phyloP scores from a whole-genome alignment of 2,329 filamentous ascomycete genomes.

The Dactylonectria estremocensis region DNA sequence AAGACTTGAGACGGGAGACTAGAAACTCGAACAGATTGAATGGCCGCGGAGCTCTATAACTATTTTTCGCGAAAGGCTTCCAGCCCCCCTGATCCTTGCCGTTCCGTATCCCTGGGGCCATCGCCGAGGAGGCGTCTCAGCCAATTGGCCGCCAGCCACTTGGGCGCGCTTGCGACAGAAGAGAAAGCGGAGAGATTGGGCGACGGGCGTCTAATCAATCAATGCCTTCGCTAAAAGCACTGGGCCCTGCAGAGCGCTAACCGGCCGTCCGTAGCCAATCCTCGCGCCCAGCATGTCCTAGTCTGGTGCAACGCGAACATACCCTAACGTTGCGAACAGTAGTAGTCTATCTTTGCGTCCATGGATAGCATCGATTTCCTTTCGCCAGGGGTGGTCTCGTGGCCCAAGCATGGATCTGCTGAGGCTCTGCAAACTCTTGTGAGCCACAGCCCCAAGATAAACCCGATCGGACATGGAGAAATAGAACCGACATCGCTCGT shows the following conservation, averaged over 20 bases:
- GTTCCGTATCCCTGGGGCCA: slow-evolving; percentile 27
- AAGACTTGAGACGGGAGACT: slow-evolving; percentile 20
- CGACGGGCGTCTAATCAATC: slow-evolving; percentile 37
- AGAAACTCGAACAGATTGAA: slow-evolving; percentile 13
- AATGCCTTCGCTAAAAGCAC: slow-evolving; percentile 1
- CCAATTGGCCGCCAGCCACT: slow-evolving; percentile 39
- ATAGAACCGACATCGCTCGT: slow-evolving; percentile 11
- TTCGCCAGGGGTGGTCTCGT: background rate
- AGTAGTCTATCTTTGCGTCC: background rate
- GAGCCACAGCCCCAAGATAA: slow-evolving; percentile 1
- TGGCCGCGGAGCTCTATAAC: slow-evolving; percentile 7
- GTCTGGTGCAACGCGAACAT: slow-evolving; percentile 20
- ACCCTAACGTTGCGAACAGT: slow-evolving; percentile 14
- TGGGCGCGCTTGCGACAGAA: slow-evolving; percentile 42
- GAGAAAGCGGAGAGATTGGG: slow-evolving; percentile 9
- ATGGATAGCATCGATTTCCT: background rate
- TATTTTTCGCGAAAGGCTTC: slow-evolving; percentile 19
- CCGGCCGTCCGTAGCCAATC: slow-evolving; percentile 41
- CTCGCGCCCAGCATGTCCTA: slow-evolving; percentile 10
- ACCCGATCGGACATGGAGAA: slow-evolving; percentile 16
- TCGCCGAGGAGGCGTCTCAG: slow-evolving; percentile 21
- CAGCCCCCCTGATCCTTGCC: background rate
- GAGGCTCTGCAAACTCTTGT: background rate
- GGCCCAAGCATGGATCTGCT: background rate
- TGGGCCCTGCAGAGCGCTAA: slow-evolving; percentile 32